These are phyloP conservation scores for Starmerella apicola DNA, from an alignment of 805 yeast species.

Conservation along the genomic window DNA sequence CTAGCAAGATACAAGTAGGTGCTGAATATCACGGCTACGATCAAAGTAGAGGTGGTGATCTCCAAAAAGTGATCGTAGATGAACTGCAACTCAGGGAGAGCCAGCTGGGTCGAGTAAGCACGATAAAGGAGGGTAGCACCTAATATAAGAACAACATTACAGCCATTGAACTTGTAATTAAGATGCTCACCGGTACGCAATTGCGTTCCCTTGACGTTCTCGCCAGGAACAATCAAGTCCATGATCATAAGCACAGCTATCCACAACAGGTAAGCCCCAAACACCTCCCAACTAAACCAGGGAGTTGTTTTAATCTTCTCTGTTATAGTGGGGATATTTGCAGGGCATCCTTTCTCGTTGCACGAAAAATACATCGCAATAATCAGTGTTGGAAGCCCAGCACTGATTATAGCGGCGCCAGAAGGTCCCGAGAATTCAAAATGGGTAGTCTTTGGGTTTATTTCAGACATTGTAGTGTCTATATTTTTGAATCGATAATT, in stretches of 20 bases:
- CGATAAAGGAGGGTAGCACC: slow-evolving; percentile 38
- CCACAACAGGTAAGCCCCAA: slow-evolving; percentile 66
- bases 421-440: slow-evolving; percentile 66
- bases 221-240: slow-evolving; percentile 60
- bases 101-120: slow-evolving; percentile 37
- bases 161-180: slow-evolving; percentile 72
- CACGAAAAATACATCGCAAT: slow-evolving; percentile 46
- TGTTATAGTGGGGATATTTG: slow-evolving; percentile 14
- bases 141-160: slow-evolving; percentile 36
- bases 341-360: slow-evolving; percentile 37
- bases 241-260: slow-evolving; percentile 49
- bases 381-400: slow-evolving; percentile 55
- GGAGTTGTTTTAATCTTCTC: slow-evolving; percentile 11
- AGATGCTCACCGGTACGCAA: slow-evolving; percentile 67
- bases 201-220: slow-evolving; percentile 46
- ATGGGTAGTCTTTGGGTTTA: slow-evolving; percentile 59
- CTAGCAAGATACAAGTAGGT: slow-evolving; percentile 54
- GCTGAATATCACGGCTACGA: slow-evolving; percentile 54
- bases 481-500: no score
- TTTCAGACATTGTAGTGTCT: slow-evolving; percentile 1
- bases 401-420: slow-evolving; percentile 58
- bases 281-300: slow-evolving; percentile 30
- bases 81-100: slow-evolving; percentile 67
- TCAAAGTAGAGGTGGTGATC: slow-evolving; percentile 48
- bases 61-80: slow-evolving; percentile 57